Evolutionary conservation across 139 green algal genomes (phyloP).

Genomic region (Picochlorum sp.): DNA sequence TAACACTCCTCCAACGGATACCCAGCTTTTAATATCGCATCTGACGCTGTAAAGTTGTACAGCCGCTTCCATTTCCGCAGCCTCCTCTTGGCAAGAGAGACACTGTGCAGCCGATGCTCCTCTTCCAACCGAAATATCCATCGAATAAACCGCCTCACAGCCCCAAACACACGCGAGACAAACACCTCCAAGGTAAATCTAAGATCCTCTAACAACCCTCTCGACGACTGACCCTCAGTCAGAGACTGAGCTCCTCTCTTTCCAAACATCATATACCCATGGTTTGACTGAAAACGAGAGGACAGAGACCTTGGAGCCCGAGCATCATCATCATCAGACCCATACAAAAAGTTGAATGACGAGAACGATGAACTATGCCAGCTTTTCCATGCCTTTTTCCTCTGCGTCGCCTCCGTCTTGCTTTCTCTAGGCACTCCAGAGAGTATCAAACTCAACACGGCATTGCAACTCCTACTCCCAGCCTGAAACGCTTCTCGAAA

Average conservation of each 20-base stretch:
- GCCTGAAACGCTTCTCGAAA: too few species aligned
- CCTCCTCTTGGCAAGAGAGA: neutral
- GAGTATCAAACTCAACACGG: too few species aligned
- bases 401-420: too few species aligned
- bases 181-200: slow-evolving; percentile 44
- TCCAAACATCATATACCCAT: slow-evolving; percentile 10
- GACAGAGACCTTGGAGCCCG: too few species aligned
- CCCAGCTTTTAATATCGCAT: slow-evolving; percentile 40
- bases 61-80: slow-evolving; percentile 16
- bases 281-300: too few species aligned
- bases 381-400: too few species aligned
- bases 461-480: too few species aligned
- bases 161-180: slow-evolving; percentile 40
- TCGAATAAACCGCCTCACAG: slow-evolving; percentile 26
- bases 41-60: slow-evolving; percentile 29
- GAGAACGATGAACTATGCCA: too few species aligned
- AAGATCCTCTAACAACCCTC: slow-evolving; percentile 54
- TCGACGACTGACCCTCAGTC: neutral
- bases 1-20: slow-evolving; percentile 67
- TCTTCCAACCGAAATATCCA: slow-evolving; percentile 21
- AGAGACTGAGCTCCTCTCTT: neutral
- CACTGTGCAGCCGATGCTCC: neutral
- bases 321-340: too few species aligned
- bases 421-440: too few species aligned
- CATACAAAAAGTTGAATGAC: too few species aligned